Conservation (phyloP, 2,329 filamentous ascomycete genomes). For the Fusarium falciforme region DNA sequence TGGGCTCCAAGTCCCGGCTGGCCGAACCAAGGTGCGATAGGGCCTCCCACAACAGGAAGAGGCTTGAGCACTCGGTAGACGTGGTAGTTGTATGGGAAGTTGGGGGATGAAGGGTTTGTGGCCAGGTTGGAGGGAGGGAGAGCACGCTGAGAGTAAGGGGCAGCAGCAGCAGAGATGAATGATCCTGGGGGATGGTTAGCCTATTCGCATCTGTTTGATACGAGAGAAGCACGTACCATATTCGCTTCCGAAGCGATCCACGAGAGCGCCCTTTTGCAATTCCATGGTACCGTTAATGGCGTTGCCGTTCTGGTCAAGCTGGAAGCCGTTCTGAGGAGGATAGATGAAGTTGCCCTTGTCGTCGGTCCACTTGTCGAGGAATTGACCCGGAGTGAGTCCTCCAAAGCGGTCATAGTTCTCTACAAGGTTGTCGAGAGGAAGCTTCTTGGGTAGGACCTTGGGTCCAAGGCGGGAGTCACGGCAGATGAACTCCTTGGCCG, state of each 20-base stretch:
- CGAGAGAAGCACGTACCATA: conserved; percentile 43
- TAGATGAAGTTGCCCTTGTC: conserved; percentile 47
- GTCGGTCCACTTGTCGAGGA: conserved; percentile 50
- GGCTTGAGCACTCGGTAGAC: conserved; percentile 57
- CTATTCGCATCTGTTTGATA: too few relatives aligned
- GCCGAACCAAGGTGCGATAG: conserved; percentile 62
- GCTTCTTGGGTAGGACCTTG: conserved; percentile 46
- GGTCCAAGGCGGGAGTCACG: conserved; percentile 53
- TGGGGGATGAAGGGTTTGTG: conserved; percentile 44
- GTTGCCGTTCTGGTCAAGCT: conserved; percentile 46
- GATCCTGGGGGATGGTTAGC: conserved; percentile 20
- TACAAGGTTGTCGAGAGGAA: conserved; percentile 48
- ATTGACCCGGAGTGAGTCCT: conserved; percentile 54
- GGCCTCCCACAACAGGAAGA: conserved; percentile 55
- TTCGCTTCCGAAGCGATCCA: conserved; percentile 62
- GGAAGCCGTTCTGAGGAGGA: conserved; percentile 57
- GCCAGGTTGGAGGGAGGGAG: conserved; percentile 59
- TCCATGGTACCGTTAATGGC: conserved; percentile 56
- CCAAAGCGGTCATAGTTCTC: conserved; percentile 54
- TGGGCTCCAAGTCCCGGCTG: conserved; percentile 59
- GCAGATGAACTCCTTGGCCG: conserved; percentile 47
- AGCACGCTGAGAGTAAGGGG: conserved; percentile 59
- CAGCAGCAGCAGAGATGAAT: conserved; percentile 56
- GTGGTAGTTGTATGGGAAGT: conserved; percentile 61
- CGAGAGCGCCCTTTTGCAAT: conserved; percentile 53